phyloP scores from a whole-genome alignment of 2,329 filamentous ascomycete genomes.

The Didymella arachidicola region DNA sequence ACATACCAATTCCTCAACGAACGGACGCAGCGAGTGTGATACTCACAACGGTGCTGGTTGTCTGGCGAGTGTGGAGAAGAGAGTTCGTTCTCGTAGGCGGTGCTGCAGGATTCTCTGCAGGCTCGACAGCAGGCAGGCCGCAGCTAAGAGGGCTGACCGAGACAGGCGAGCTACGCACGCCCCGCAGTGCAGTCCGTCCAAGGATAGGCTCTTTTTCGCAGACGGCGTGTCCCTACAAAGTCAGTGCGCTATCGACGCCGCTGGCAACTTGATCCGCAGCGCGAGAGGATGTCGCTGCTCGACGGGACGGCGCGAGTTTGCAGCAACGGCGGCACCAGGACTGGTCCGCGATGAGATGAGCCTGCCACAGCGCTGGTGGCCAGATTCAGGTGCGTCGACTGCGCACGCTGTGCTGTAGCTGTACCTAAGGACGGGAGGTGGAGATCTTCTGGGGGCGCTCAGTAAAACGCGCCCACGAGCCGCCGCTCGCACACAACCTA shows the following conservation, averaged over 20 bases:
- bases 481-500: constrained; percentile 50
- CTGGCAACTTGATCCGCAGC: constrained; percentile 30
- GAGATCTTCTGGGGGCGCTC: constrained; percentile 46
- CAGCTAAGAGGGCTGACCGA: constrained; percentile 52
- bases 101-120: constrained; percentile 50
- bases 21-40: constrained; percentile 29
- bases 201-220: constrained; percentile 32
- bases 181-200: constrained; percentile 42
- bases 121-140: constrained; percentile 50
- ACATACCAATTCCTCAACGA: constrained; percentile 41
- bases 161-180: constrained; percentile 50
- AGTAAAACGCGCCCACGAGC: constrained; percentile 37
- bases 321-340: constrained; percentile 35
- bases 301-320: constrained; percentile 49
- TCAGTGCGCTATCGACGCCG: constrained; percentile 39
- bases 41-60: constrained; percentile 26
- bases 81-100: constrained; percentile 46
- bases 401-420: constrained; percentile 29
- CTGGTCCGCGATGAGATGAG: constrained; percentile 26
- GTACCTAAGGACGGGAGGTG: constrained; percentile 45
- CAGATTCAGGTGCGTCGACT: constrained; percentile 28
- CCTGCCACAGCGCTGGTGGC: constrained; percentile 27
- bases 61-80: constrained; percentile 36
- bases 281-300: constrained; percentile 37
- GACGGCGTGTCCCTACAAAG: constrained; percentile 39